Conservation (phyloP, 2,329 filamentous ascomycete genomes). For the Fusarium mexicanum region DNA sequence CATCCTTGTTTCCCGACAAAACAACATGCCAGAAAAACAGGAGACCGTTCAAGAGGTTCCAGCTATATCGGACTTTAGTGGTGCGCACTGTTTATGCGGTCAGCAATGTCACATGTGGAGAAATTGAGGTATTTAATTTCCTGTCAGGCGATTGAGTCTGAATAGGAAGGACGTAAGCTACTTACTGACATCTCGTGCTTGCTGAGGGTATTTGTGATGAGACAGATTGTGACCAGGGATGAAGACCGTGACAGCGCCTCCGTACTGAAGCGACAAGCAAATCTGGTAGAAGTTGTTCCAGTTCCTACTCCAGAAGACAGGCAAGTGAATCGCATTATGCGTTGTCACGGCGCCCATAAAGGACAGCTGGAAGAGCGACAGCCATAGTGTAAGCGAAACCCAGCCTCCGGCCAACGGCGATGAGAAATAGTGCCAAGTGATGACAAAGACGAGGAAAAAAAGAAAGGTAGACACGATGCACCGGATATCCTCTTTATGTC, state of each 20-base stretch:
- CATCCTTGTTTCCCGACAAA: slow-evolving; percentile 8
- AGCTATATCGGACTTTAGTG: slow-evolving; percentile 20
- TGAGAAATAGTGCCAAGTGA: slow-evolving; percentile 16
- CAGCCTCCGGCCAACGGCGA: background rate
- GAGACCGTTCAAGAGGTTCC: slow-evolving; percentile 14
- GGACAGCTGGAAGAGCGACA: slow-evolving; percentile 16
- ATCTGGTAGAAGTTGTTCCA: slow-evolving; percentile 27
- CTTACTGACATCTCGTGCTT: slow-evolving; percentile 21
- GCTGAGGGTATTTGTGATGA: slow-evolving; percentile 26
- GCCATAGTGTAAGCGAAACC: slow-evolving; percentile 9
- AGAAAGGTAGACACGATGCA: slow-evolving; percentile 8
- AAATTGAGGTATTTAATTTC: background rate
- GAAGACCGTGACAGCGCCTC: slow-evolving; percentile 14
- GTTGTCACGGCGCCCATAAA: slow-evolving; percentile 19
- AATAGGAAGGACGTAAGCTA: background rate
- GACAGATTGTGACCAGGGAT: slow-evolving; percentile 18
- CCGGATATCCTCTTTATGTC: slow-evolving; percentile 13
- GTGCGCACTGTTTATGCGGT: slow-evolving; percentile 14
- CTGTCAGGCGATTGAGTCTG: no score
- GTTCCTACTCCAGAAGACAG: slow-evolving; percentile 6
- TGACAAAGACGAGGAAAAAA: slow-evolving; percentile 16
- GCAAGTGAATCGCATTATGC: slow-evolving; percentile 16
- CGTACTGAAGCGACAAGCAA: slow-evolving; percentile 22
- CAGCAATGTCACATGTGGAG: background rate
- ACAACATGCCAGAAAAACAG: slow-evolving; percentile 23